These are phyloP conservation scores for Cocos nucifera DNA, from an alignment of 176 grass and related monocot species.

Conservation along the genomic window DNA sequence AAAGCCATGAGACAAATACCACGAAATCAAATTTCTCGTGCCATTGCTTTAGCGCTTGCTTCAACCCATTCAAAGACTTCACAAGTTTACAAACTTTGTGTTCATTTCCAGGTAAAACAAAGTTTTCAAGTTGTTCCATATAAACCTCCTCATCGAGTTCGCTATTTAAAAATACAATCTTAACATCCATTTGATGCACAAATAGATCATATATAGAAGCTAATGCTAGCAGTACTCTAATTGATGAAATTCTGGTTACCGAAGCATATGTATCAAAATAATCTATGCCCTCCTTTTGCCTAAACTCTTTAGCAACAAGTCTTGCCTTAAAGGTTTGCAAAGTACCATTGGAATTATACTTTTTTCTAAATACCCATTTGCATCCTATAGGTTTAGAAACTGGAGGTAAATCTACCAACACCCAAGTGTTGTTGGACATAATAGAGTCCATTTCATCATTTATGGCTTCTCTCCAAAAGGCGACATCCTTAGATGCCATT, in stretches of 20 bases:
- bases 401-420: neutral
- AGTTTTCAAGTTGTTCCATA: too few species aligned
- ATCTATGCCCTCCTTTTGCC: neutral
- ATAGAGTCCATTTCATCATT: neutral
- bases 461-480: neutral
- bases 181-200: neutral
- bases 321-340: neutral
- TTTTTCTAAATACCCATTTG: neutral
- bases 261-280: neutral
- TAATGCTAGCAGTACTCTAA: neutral
- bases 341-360: neutral
- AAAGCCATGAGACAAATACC: neutral
- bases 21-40: neutral
- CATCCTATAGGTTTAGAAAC: neutral
- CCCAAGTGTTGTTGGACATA: neutral
- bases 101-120: neutral
- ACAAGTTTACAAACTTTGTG: neutral
- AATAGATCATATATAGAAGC: neutral
- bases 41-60: neutral
- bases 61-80: neutral
- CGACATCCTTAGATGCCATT: neutral
- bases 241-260: neutral
- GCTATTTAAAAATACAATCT: neutral
- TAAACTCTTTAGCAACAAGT: neutral
- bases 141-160: too few species aligned